Evolutionary conservation across 768 basidiomycete genomes (phyloP).

Genomic region (Psilocybe subaeruginosa): DNA sequence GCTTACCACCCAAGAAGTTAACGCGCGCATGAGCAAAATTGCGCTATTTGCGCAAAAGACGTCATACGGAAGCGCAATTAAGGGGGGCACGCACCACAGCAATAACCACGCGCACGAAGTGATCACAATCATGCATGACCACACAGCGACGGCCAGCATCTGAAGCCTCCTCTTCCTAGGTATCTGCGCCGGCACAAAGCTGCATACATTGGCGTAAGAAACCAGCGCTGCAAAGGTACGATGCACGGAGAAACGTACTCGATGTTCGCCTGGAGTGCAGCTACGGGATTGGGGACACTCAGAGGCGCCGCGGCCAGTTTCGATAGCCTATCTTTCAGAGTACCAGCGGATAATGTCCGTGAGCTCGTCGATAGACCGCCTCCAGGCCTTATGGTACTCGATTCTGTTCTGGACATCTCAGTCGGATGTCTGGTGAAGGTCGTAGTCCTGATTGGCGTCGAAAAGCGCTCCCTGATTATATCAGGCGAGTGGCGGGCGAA

Average conservation of each 20-base stretch:
- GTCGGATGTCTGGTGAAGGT: neutral
- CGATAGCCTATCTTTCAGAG: conserved; percentile 65
- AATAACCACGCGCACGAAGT: conserved; percentile 69
- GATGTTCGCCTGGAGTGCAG: conserved; percentile 71
- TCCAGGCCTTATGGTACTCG: conserved; percentile 6
- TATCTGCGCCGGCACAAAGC: conserved; percentile 86
- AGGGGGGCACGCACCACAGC: conserved; percentile 65
- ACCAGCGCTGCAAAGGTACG: neutral
- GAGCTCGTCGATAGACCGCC: conserved; percentile 12
- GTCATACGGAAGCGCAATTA: neutral
- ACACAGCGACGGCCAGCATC: conserved; percentile 85
- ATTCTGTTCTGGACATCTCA: conserved; percentile 17
- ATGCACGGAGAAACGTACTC: conserved; percentile 49
- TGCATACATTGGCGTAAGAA: conserved; percentile 24
- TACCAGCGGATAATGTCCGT: conserved; percentile 60
- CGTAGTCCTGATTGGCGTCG: neutral
- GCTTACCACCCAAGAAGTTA: neutral
- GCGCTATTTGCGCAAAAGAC: neutral
- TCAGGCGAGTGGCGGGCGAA: neutral
- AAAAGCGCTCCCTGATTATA: neutral
- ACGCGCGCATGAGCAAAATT: neutral
- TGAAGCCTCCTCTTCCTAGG: conserved; percentile 87
- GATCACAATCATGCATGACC: conserved; percentile 82
- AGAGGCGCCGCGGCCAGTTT: conserved; percentile 61
- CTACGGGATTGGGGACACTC: conserved; percentile 51